A percentile compares a stretch with the other conserved stretches of the same genome.
Evolutionary conservation across 352 stramenopile genomes (phyloP).

Genomic region (Phytopythium litorale): DNA sequence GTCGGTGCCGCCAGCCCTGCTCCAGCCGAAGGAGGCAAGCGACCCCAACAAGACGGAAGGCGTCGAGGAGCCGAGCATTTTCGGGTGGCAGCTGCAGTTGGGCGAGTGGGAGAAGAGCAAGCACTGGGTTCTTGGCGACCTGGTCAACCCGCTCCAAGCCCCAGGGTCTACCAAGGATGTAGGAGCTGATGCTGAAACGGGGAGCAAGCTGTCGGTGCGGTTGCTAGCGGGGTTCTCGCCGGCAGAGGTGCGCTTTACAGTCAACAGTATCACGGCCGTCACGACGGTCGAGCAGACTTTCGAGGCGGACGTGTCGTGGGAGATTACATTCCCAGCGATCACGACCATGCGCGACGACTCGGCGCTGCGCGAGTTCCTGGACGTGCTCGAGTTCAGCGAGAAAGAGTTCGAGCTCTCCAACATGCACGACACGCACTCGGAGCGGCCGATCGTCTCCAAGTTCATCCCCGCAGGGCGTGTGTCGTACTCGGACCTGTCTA

Average conservation of each 20-base stretch:
- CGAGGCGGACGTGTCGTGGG: constrained; percentile 40
- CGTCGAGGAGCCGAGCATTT: constrained; percentile 6
- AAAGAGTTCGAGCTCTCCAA: constrained; percentile 35
- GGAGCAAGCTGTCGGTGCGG: constrained; percentile 15
- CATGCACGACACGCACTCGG: constrained; percentile 21
- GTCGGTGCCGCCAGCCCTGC: neutral
- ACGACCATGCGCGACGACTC: constrained; percentile 34
- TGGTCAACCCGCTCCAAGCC: too few relatives aligned
- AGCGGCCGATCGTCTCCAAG: constrained; percentile 14
- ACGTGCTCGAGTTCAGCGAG: constrained; percentile 34
- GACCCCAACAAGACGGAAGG: too few relatives aligned
- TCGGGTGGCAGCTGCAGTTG: constrained; percentile 57
- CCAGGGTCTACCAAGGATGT: too few relatives aligned
- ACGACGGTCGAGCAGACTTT: constrained; percentile 42
- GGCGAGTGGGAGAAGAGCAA: constrained; percentile 29
- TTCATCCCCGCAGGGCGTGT: constrained; percentile 7
- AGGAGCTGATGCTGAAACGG: too few relatives aligned
- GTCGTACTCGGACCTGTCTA: too few relatives aligned
- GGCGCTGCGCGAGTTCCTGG: constrained; percentile 32
- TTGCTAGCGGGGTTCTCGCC: constrained; percentile 27
- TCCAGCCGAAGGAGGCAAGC: too few relatives aligned
- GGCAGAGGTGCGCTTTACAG: constrained; percentile 25
- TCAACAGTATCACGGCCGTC: constrained; percentile 32
- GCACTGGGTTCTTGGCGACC: constrained; percentile 34
- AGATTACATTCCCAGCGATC: constrained; percentile 33